Evolutionary conservation across 176 grass and related monocot species (phyloP).

Genomic region (Areca catechu): DNA sequence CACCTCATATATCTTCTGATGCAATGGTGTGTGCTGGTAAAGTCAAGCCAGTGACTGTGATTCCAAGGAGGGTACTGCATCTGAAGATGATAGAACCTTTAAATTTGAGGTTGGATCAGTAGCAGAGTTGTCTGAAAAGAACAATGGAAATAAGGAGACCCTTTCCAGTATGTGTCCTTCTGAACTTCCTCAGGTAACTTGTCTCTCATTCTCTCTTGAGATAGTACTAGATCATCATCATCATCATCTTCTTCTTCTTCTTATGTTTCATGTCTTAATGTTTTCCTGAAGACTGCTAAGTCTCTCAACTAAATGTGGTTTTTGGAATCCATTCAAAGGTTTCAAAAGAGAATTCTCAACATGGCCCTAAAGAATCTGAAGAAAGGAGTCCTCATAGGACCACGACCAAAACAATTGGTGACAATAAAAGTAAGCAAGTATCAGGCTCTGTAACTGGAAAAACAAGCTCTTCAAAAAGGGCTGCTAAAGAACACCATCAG

Average conservation of each 20-base stretch:
- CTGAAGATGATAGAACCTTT: conserved; percentile 73
- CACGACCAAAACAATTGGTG: conserved; percentile 22
- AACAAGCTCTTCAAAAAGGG: conserved; percentile 6
- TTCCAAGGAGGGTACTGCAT: conserved; percentile 32
- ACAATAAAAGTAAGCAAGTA: conserved; percentile 28
- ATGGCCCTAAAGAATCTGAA: conserved; percentile 1
- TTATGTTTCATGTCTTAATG: neutral
- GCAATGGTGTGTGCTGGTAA: conserved; percentile 21
- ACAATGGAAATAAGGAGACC: conserved; percentile 44
- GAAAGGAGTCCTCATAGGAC: conserved; percentile 26
- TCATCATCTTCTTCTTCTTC: too few relatives aligned
- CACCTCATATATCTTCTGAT: conserved; percentile 21
- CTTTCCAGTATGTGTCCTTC: conserved; percentile 22
- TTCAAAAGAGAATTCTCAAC: conserved; percentile 23
- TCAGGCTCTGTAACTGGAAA: conserved; percentile 17
- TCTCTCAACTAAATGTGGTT: conserved; percentile 1
- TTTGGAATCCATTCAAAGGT: conserved; percentile 34
- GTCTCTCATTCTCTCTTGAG: neutral
- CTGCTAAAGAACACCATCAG: conserved; percentile 27
- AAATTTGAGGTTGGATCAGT: conserved; percentile 61
- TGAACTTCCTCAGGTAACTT: conserved; percentile 46
- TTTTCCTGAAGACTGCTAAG: neutral
- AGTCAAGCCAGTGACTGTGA: conserved; percentile 8
- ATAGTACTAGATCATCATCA: too few relatives aligned
- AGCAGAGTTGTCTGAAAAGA: conserved; percentile 48